Conservation (phyloP, 805 yeast species). For the Cyberlindnera suaveolens region DNA sequence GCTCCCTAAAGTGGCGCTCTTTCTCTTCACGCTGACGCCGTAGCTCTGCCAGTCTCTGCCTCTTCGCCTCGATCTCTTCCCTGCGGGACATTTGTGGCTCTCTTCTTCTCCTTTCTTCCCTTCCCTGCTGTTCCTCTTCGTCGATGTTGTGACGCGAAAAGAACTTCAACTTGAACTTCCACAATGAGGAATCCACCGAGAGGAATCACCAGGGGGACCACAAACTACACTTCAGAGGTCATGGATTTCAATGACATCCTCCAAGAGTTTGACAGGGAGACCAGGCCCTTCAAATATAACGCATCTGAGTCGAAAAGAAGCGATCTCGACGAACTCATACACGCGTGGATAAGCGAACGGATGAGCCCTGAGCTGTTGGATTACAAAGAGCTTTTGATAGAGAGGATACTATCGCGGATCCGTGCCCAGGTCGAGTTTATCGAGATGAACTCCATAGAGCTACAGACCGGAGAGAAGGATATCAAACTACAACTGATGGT, state of each 20-base stretch:
- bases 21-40: slow-evolving; percentile 37
- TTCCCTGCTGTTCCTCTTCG: background rate
- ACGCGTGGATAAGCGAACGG: slow-evolving; percentile 79
- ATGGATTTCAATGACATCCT: slow-evolving; percentile 59
- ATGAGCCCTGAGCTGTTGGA: slow-evolving; percentile 83
- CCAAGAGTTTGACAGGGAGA: slow-evolving; percentile 52
- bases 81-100: slow-evolving; percentile 24
- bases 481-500: slow-evolving; percentile 76
- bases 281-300: slow-evolving; percentile 26
- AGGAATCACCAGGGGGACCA: background rate
- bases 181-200: background rate
- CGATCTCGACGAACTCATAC: slow-evolving; percentile 41
- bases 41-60: slow-evolving; percentile 44
- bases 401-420: slow-evolving; percentile 50
- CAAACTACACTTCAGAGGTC: background rate
- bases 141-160: background rate
- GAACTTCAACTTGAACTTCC: background rate
- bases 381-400: slow-evolving; percentile 57
- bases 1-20: slow-evolving; percentile 7
- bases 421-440: slow-evolving; percentile 69
- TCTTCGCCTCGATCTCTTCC: slow-evolving; percentile 45
- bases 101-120: background rate
- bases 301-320: slow-evolving; percentile 22
- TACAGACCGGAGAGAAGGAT: slow-evolving; percentile 57
- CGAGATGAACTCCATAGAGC: slow-evolving; percentile 71